Evolutionary conservation across 2,329 filamentous ascomycete species (phyloP).

Genomic region (Endoconidiophora polonica): DNA sequence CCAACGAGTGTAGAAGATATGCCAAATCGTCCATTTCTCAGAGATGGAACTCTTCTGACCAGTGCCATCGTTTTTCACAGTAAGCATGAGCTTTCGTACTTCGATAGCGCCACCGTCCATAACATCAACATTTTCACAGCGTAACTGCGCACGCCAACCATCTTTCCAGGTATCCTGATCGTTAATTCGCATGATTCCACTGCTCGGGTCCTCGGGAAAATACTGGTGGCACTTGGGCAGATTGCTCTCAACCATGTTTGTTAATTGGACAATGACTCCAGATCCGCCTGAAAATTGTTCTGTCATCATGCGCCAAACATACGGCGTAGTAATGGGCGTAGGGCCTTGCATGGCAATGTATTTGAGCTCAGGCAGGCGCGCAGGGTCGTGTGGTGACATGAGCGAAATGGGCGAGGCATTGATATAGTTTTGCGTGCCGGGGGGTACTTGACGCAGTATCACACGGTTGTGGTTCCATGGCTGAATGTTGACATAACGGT

Average conservation of each 20-base stretch:
- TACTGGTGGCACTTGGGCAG: conserved; percentile 81
- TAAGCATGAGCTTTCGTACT: conserved; percentile 54
- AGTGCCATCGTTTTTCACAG: conserved; percentile 26
- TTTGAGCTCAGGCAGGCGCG: conserved; percentile 26
- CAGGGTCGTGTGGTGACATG: conserved; percentile 24
- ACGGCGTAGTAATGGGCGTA: conserved; percentile 55
- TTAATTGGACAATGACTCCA: conserved; percentile 86
- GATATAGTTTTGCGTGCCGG: conserved; percentile 59
- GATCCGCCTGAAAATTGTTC: conserved; percentile 49
- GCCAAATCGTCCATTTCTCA: conserved; percentile 51
- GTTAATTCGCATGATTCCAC: conserved; percentile 40
- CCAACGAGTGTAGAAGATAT: conserved; percentile 77
- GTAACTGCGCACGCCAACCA: conserved; percentile 51
- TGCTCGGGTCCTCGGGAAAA: conserved; percentile 47
- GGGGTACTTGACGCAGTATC: conserved; percentile 53
- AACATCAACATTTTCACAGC: conserved; percentile 46
- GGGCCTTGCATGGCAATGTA: conserved; percentile 95
- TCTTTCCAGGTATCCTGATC: conserved; percentile 47
- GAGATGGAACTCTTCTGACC: not conserved
- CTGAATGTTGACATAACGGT: conserved; percentile 80
- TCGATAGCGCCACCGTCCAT: conserved; percentile 43
- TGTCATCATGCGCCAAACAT: conserved; percentile 93
- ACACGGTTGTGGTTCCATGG: conserved; percentile 80
- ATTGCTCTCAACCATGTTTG: conserved; percentile 63
- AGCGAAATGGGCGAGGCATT: conserved; percentile 61